These are phyloP conservation scores for Withania somnifera DNA, from an alignment of 305 asterid genomes.

Conservation along the genomic window DNA sequence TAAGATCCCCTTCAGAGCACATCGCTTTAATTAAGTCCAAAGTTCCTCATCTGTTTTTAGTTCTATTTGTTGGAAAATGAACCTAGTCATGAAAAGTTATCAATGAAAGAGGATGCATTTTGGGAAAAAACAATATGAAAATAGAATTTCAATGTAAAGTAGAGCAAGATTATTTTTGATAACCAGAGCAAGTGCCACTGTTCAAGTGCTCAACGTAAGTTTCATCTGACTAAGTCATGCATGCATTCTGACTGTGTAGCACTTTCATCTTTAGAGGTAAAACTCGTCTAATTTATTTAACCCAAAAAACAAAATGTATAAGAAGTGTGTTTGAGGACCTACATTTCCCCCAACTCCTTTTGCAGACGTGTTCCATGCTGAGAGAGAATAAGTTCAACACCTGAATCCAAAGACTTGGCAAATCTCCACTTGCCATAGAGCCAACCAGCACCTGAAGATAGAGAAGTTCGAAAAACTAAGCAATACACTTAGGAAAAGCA, in stretches of 20 bases:
- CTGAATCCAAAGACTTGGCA: background rate
- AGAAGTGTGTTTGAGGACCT: background rate
- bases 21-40: background rate
- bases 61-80: background rate
- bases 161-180: background rate
- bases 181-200: background rate
- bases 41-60: background rate
- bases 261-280: background rate
- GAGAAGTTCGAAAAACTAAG: background rate
- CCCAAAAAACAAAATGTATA: background rate
- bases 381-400: slow-evolving; percentile 10
- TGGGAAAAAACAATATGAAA: background rate
- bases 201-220: background rate
- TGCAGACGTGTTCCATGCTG: slow-evolving; percentile 11
- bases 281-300: background rate
- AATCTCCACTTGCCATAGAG: slow-evolving; percentile 3
- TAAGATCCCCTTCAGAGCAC: background rate
- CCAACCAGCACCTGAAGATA: slow-evolving; percentile 4
- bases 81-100: background rate
- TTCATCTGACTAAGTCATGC: background rate
- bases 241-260: background rate
- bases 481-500: background rate
- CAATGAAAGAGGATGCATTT: background rate
- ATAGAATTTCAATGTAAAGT: background rate
- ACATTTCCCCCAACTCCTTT: slow-evolving; percentile 6